Conservation (phyloP, 2,329 filamentous ascomycete species). For the Talaromyces sp. region DNA sequence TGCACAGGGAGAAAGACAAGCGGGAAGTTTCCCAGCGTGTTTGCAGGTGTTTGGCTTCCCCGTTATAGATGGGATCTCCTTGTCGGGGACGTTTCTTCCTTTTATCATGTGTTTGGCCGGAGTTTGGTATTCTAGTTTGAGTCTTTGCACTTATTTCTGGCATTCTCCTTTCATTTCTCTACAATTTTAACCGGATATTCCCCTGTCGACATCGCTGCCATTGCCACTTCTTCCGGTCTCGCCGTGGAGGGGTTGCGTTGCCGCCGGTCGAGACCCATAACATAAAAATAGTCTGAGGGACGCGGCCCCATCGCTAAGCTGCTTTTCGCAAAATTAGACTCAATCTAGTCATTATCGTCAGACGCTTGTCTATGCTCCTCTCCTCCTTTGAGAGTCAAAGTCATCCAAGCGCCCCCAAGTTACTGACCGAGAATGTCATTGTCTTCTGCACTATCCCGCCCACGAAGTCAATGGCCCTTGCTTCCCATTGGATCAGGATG, state of each 20-base stretch:
- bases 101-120: no score
- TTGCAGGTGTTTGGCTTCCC: constrained; percentile 28
- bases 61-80: constrained; percentile 21
- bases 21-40: constrained; percentile 27
- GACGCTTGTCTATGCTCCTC: neutral
- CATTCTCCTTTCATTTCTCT: neutral
- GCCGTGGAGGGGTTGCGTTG: constrained; percentile 12
- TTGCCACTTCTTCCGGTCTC: constrained; percentile 7
- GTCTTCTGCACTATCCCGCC: neutral
- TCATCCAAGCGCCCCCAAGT: neutral
- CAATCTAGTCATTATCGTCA: neutral
- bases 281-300: constrained; percentile 1
- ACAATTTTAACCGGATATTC: neutral
- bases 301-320: neutral
- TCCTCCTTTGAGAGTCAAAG: no score
- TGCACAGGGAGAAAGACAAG: constrained; percentile 24
- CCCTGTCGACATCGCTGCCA: neutral
- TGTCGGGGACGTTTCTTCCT: no score
- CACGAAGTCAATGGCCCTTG: neutral
- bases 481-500: constrained; percentile 4
- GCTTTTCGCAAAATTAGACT: neutral
- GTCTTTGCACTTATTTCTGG: no score
- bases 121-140: no score
- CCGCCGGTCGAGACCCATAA: constrained; percentile 19
- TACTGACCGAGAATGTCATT: neutral